Base-by-base conservation (phyloP, 73 alveolate species). In the Stentor coeruleus region DNA sequence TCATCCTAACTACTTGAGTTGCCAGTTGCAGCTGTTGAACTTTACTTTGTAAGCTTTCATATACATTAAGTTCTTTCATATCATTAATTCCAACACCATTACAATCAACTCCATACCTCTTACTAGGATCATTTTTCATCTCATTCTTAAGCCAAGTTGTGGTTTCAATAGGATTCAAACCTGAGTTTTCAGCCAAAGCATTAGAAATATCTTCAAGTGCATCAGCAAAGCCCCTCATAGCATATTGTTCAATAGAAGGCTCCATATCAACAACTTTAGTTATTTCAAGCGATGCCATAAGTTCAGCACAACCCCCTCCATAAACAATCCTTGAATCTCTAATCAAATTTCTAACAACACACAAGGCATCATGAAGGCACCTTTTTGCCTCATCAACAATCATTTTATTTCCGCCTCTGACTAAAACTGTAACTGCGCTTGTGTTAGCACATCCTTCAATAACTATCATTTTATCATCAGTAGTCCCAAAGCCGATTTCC, bases 291-390 rank as follows among this genome's bases (percentile, higher is more conserved):
- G 77, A 84, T 31, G 91, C 91, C 42, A 97, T 92, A 59, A 94
- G 95, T 88, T 95, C 99, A 82, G 98, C 88, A n/a, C 98, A 95
- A 73, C 99, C 99, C 38, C 99, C 99, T 14, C 99, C 99, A 58
- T 94, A 91, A 40, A 93, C 98, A 37, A 95, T 90, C 84, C 90
- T 89, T 72, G 86, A 82, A 85, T 94, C 90, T 86, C 88, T 95
- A 57, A 95, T 93, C 95, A 95, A 91, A 83, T 95, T 95, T 81
- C 99, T 89, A 33, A 95, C 96, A 3, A 95, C 99, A 81, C 99
- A 95, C 83, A 94, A 84, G 4, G 99, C 99, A 88, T 95, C 99
- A 92, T 95, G 99, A 76, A 95, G 86, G 59, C 98, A 93, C 84
- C 99, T 92, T 74, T 85, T 90, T 35, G 98, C 99, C 84, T 95